Evolutionary conservation across 345 rosid genomes (phyloP), one percentile per base, ranked within the genome.

Genomic region (Rhodamnia rubescens): DNA sequence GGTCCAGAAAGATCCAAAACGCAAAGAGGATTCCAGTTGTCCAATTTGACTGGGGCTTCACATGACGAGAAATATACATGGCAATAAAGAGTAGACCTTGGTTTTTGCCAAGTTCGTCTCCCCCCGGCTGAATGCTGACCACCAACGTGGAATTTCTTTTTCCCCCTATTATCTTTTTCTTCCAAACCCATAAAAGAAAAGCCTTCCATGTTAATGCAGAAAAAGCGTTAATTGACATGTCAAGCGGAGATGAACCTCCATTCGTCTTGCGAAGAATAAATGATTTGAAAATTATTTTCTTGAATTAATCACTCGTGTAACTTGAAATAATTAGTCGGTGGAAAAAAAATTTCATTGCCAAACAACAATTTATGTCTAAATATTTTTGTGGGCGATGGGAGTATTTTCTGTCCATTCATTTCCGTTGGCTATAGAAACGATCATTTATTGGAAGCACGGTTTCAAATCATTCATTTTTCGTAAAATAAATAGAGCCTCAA

Each of bases 231-330:
- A 61, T 14, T 5, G 21, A 61, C 74, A 13, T 14, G 40, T 27
- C 20, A 1, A 59, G 18, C 14, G 1, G 42, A 32, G 22, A 27
- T 7, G 24, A 61, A 3, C 16, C 9, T 29, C 74, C 16, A 6
- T 61, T 14, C 7, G 40, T 13, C 14, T 27, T 1, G 1, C 0
- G 0, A 1, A 61, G 27, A 27, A 27, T 6, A 1, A 59, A 64
- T 64, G 1, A 27, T 13, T 59, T 51, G 15, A 11, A 12, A 51
- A 11, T 11, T 12, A 13, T 1, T 52, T 52, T 52, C 6, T 12
- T 5, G 13, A 52, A 52, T 12, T 14, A 52, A 14, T 52, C 53
- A 1, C 15, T 51, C 5, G 53, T 51, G 15, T 51, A 51, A 51
- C 21, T 27, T 27, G 40, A 61, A 61, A 16, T 61, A 27, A 27